Percentiles rank a stretch among this genome's conserved stretches.
These are phyloP conservation scores for Neonothopanus nambi DNA, from an alignment of 1,284 basidiomycete species.

Conservation along the genomic window DNA sequence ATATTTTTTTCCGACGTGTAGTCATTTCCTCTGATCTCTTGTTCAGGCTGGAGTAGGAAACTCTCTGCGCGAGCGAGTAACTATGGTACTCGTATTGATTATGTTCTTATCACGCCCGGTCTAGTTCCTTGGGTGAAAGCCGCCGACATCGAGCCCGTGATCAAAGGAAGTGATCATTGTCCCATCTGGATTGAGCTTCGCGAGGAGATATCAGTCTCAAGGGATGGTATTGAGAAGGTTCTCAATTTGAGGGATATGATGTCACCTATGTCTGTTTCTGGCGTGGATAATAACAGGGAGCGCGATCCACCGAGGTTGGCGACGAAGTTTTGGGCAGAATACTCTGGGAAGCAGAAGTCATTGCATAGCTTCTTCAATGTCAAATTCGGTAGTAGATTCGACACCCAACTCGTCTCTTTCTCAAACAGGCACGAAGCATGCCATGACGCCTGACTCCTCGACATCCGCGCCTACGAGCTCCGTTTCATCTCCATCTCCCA, in stretches of 20 bases:
- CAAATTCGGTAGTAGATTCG: not conserved
- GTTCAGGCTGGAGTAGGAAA: constrained; percentile 89
- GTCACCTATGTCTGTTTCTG: not conserved
- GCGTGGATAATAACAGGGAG: not conserved
- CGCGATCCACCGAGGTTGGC: constrained; percentile 70
- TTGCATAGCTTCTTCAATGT: constrained; percentile 73
- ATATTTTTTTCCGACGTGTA: not conserved
- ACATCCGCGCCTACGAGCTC: constrained; percentile 1
- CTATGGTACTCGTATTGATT: constrained; percentile 94
- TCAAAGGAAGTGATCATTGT: constrained; percentile 96
- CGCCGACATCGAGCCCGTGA: constrained; percentile 82
- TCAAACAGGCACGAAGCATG: not conserved
- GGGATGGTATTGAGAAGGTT: constrained; percentile 17
- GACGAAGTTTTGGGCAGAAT: constrained; percentile 82
- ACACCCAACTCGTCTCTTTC: not conserved
- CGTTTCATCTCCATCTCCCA: constrained; percentile 7
- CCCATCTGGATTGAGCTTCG: constrained; percentile 90
- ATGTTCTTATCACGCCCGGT: constrained; percentile 85
- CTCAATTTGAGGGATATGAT: constrained; percentile 59
- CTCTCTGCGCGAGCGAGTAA: constrained; percentile 90
- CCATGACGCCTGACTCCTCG: not conserved
- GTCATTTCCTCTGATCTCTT: not conserved
- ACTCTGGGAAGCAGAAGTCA: constrained; percentile 78
- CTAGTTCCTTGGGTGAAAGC: constrained; percentile 90
- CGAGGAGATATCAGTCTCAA: constrained; percentile 67